phyloP scores from a whole-genome alignment of 2,329 filamentous ascomycete species.

The Diplodia corticola region DNA sequence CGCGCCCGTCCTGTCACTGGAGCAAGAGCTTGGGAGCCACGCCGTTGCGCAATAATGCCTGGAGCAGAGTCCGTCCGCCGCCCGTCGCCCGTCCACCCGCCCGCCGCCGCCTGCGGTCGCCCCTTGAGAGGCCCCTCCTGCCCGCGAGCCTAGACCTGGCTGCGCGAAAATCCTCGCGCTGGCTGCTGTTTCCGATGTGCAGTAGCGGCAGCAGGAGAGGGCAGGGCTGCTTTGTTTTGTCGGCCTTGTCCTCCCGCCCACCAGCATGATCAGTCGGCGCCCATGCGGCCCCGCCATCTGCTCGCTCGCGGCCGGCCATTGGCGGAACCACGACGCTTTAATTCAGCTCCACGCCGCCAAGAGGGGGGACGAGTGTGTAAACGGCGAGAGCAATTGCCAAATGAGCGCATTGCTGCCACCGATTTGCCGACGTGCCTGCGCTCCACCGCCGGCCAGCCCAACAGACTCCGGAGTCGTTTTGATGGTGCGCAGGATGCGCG shows the following conservation, averaged over 20 bases:
- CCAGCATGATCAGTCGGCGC: not conserved
- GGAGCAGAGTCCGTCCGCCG: not conserved
- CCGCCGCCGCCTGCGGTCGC: too few relatives aligned
- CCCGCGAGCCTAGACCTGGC: constrained; percentile 6
- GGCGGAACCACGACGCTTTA: not conserved
- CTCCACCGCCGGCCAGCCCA: constrained; percentile 4
- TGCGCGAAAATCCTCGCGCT: constrained; percentile 14
- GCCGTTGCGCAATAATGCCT: constrained; percentile 13
- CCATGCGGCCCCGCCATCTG: constrained; percentile 5
- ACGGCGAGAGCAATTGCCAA: constrained; percentile 1
- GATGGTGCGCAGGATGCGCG: not conserved
- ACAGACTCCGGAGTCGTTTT: not conserved
- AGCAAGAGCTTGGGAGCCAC: constrained; percentile 11
- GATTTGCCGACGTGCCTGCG: constrained; percentile 4
- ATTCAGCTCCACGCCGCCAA: constrained; percentile 9
- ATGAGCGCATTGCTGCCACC: not conserved
- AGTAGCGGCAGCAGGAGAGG: constrained; percentile 11
- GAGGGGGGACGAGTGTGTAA: not conserved
- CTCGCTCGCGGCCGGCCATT: constrained; percentile 1
- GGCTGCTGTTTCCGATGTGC: constrained; percentile 19
- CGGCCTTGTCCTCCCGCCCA: constrained; percentile 12
- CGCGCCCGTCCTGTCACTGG: not conserved
- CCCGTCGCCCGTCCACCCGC: not conserved
- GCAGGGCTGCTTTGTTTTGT: constrained; percentile 10
- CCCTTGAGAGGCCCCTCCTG: not conserved